A percentile compares a stretch with the other conserved stretches of the same genome.
Conservation (phyloP, 2,329 filamentous ascomycete species). For the Ceratocystis diversiconidia region DNA sequence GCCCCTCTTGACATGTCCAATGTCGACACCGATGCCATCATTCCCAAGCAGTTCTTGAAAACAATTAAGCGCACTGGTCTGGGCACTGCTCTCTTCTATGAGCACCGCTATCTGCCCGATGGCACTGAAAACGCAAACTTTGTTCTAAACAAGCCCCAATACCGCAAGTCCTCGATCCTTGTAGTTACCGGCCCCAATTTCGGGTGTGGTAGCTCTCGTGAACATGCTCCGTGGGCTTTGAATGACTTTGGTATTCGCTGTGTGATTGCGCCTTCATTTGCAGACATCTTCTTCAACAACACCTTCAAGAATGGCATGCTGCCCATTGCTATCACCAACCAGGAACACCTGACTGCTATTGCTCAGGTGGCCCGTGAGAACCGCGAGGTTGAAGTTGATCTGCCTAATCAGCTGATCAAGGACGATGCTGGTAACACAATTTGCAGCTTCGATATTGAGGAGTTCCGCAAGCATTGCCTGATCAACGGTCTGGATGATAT, state of each 20-base stretch:
- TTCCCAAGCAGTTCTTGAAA: slow-evolving; percentile 98
- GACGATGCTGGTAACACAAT: slow-evolving; percentile 59
- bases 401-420: slow-evolving; percentile 71
- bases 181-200: slow-evolving; percentile 90
- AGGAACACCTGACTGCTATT: slow-evolving; percentile 51
- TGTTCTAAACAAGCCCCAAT: slow-evolving; percentile 80
- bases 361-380: slow-evolving; percentile 65
- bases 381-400: slow-evolving; percentile 75
- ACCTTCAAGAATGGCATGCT: slow-evolving; percentile 99
- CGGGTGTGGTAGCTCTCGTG: slow-evolving; percentile 80
- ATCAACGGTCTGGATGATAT: slow-evolving; percentile 93
- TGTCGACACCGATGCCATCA: slow-evolving; percentile 97
- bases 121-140: slow-evolving; percentile 67
- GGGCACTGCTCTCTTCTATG: slow-evolving; percentile 73
- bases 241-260: slow-evolving; percentile 93
- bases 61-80: slow-evolving; percentile 97
- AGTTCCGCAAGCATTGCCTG: slow-evolving; percentile 88
- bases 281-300: slow-evolving; percentile 92
- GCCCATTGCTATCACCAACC: slow-evolving; percentile 60
- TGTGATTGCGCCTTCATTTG: slow-evolving; percentile 71
- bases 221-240: slow-evolving; percentile 94
- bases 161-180: slow-evolving; percentile 71
- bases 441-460: slow-evolving; percentile 72
- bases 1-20: slow-evolving; percentile 80
- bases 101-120: slow-evolving; percentile 61